Percentiles rank a stretch among this genome's conserved stretches.
Conservation (phyloP, 805 yeast genomes). For the Candida tibetensis region DNA sequence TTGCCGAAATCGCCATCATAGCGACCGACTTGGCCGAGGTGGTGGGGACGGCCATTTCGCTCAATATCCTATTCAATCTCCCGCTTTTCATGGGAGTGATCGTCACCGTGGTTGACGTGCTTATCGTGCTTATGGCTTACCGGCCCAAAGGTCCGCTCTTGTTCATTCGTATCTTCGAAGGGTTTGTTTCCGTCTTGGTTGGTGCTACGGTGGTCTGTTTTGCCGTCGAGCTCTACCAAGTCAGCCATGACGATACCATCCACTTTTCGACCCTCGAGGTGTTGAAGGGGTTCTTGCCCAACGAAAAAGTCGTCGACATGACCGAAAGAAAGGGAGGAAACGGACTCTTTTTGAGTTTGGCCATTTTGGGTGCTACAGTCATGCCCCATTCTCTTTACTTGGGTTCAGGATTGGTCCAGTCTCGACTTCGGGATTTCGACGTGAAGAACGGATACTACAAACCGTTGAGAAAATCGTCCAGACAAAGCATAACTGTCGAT, state of each 20-base stretch:
- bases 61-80: slow-evolving; percentile 75
- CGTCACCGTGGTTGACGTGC: slow-evolving; percentile 80
- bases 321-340: slow-evolving; percentile 25
- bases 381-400: slow-evolving; percentile 90
- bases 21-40: slow-evolving; percentile 98
- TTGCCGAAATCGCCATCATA: slow-evolving; percentile 88
- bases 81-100: slow-evolving; percentile 84
- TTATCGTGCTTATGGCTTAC: slow-evolving; percentile 83
- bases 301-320: slow-evolving; percentile 34
- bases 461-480: background rate
- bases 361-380: slow-evolving; percentile 89
- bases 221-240: slow-evolving; percentile 69
- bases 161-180: slow-evolving; percentile 76
- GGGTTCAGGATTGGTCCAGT: slow-evolving; percentile 86
- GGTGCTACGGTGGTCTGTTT: slow-evolving; percentile 84
- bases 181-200: slow-evolving; percentile 74
- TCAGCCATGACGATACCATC: slow-evolving; percentile 49
- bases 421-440: slow-evolving; percentile 77
- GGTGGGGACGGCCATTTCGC: slow-evolving; percentile 94
- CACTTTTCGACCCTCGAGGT: slow-evolving; percentile 50
- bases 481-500: background rate
- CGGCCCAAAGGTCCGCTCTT: slow-evolving; percentile 79
- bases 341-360: slow-evolving; percentile 74
- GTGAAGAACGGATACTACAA: slow-evolving; percentile 55
- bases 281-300: slow-evolving; percentile 64